A percentile compares a stretch with the other conserved stretches of the same genome.
Evolutionary conservation across 192 early-diverging fungal species (phyloP).

Genomic region (Coemansia erecta): DNA sequence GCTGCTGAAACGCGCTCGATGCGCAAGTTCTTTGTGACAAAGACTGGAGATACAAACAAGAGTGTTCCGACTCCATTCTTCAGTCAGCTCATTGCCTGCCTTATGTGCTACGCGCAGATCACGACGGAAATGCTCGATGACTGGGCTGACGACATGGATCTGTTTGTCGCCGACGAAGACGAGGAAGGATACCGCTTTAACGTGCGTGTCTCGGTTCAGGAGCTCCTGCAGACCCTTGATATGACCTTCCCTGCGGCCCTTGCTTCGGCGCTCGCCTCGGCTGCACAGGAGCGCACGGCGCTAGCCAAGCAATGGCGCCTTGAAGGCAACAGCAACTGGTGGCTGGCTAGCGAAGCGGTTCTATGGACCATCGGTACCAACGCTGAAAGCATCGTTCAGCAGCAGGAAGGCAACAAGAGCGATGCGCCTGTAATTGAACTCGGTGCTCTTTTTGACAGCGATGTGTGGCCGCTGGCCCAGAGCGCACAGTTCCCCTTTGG

Average conservation of each 20-base stretch:
- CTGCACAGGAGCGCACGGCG: conserved; percentile 50
- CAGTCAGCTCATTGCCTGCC: conserved; percentile 56
- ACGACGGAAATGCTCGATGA: conserved; percentile 73
- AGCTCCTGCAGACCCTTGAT: conserved; percentile 64
- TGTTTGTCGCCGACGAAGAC: conserved; percentile 89
- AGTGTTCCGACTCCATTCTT: conserved; percentile 51
- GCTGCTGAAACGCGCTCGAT: conserved; percentile 26
- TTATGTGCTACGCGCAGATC: conserved; percentile 77
- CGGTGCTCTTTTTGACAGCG: conserved; percentile 73
- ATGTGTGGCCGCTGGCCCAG: conserved; percentile 65
- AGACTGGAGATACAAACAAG: not conserved
- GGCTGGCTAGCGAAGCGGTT: conserved; percentile 84
- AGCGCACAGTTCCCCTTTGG: conserved; percentile 70
- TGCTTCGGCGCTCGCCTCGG: conserved; percentile 55
- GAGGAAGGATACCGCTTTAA: conserved; percentile 86
- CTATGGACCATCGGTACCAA: conserved; percentile 73
- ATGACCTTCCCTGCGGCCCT: conserved; percentile 50
- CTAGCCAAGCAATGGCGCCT: conserved; percentile 57
- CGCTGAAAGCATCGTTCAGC: conserved; percentile 59
- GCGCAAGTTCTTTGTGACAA: conserved; percentile 39
- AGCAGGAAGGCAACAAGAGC: conserved; percentile 40
- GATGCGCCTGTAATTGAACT: conserved; percentile 61
- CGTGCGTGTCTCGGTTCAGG: conserved; percentile 78
- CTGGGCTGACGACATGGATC: conserved; percentile 82
- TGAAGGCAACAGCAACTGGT: conserved; percentile 61